Base-by-base conservation (phyloP, 2,329 filamentous ascomycete genomes). In the Trichoderma koningiopsis region DNA sequence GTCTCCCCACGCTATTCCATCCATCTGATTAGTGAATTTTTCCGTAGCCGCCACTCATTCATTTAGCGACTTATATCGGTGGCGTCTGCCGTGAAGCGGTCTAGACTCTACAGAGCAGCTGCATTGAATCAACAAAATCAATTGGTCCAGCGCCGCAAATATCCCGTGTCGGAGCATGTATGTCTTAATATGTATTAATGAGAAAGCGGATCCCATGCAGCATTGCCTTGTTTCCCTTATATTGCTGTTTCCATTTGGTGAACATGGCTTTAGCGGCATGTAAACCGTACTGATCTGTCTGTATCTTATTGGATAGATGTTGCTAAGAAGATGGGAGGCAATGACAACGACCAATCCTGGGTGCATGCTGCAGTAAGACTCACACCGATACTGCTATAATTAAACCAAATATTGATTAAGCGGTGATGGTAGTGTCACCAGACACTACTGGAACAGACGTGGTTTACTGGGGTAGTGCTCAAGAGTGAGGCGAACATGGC, bases 321-420 rank as follows among this genome's bases (percentile, higher is more conserved):
- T 24, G 19, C 5, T 5, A 11, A 27, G 5, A 35, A 35, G 43
- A 29, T 2, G 43, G 29, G 52, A 22, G 16, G 6, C 2, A 62
- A 35, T 35, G 29, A 22, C 7, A 8, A 19, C 40, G 19, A 4
- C 35, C 35, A 65, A 58, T 66, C 53, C 8, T 22, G 19, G 1
- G 16, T 47, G 64, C 55, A 67, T 67, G 61, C 40, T 52, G 64
- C 64, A 52, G 64, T 67, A 11, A 67, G 64, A 67, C 57, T 31
- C 40, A 11, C 63, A 29, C n/a, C 35, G 55, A 67, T 59, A 67
- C 40, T 43, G 40, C 40, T 43, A n/a, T 43, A 43, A 43, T n/a
- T 43, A 43, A 43, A n/a, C 3, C 19, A 67, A 59, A 59, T 59
- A 19, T 22, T 49, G 47, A 40, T 37, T n/a, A 24, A 67, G 55